Evolutionary conservation across 345 rosid species (phyloP), one percentile per base, ranked within the genome.

Genomic region (Salix caprea): DNA sequence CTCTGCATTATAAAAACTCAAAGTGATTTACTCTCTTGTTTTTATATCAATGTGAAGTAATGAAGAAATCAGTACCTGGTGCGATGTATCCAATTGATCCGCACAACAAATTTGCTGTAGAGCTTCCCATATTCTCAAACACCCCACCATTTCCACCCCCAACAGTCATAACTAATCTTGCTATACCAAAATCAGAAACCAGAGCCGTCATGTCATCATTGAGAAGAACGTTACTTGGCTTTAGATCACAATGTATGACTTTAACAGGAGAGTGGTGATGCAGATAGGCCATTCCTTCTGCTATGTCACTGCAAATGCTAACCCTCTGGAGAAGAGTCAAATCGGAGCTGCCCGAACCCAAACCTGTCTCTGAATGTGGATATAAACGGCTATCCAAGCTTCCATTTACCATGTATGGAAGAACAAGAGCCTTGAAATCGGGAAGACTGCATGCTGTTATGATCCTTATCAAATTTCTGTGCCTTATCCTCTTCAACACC

Each of bases 221-320:
- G 69, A 89, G 92, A 83, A 89, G 91, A 81, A 89, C 84, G 28
- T 89, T 88, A 80, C 89, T 89, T 18, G 90, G 89, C 80, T 89
- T 89, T 48, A 89, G 85, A 85, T 89, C 89, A 50, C 89, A 86
- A 23, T 89, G 93, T 61, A 88, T 83, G 54, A 88, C 90, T 80
- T 83, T 77, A 48, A 85, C 84, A 0, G 85, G 93, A 7, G 89
- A 89, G 66, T 86, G 90, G 76, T 89, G 91, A 77, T 89, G 93
- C 80, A 89, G 73, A 83, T 89, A 88, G 65, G 90, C 93, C 87
- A 89, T 84, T 26, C 89, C 93, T 79, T 88, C 88, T 13, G 90
- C 89, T 46, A 88, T 76, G 58, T 89, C 92, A 46, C 89, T 85
- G 80, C 91, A 86, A 70, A 89, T 84, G 50, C 79, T 85, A 19